Percentiles rank a stretch among this genome's conserved stretches.
These are phyloP conservation scores for Tylopilus sp. DNA, from an alignment of 1,284 basidiomycete genomes.

Conservation along the genomic window DNA sequence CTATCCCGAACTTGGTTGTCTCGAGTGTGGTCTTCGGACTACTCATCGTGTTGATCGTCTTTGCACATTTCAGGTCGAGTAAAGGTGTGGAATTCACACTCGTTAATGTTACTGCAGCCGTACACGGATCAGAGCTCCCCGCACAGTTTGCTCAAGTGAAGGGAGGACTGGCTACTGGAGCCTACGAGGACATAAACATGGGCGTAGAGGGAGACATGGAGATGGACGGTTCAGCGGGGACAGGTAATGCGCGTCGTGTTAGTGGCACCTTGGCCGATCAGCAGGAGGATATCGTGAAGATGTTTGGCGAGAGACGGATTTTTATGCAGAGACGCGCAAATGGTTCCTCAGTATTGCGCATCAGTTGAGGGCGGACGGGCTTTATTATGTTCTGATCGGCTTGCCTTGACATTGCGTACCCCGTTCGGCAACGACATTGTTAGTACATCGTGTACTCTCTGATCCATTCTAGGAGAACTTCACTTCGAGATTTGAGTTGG, in stretches of 20 bases:
- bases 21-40: constrained; percentile 22
- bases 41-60: constrained; percentile 17
- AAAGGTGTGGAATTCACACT: constrained; percentile 30
- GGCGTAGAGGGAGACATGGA: not conserved
- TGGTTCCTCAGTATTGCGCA: constrained; percentile 18
- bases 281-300: constrained; percentile 1
- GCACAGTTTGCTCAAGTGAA: constrained; percentile 15
- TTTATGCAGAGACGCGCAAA: constrained; percentile 20
- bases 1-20: constrained; percentile 27
- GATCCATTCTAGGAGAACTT: no score
- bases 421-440: no score
- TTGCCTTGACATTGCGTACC: no score
- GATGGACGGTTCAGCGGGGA: not conserved
- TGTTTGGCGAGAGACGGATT: constrained; percentile 9
- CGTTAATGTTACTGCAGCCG: constrained; percentile 23
- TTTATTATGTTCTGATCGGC: not conserved
- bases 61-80: constrained; percentile 23
- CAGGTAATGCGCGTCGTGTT: not conserved
- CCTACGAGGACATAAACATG: not conserved
- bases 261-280: no score
- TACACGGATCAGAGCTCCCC: constrained; percentile 30
- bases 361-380: constrained; percentile 4
- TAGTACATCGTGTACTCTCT: no score
- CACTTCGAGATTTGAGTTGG: no score
- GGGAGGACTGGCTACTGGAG: not conserved